Conservation (phyloP, 352 stramenopile genomes). For the Lagenidium giganteum region DNA sequence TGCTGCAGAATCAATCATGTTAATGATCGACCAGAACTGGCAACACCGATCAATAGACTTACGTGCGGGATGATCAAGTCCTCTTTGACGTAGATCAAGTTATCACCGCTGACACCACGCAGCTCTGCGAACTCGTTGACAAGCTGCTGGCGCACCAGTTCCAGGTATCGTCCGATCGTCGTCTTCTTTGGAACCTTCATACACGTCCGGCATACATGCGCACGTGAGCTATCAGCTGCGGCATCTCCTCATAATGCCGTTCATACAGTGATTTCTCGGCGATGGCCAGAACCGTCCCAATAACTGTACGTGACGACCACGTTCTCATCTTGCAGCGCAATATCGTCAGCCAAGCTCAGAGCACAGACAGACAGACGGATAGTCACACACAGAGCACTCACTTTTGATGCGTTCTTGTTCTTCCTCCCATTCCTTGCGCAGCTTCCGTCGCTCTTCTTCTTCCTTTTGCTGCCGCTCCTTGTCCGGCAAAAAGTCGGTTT, state of each 20-base stretch:
- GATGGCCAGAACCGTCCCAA: constrained; percentile 97
- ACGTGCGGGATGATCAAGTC: constrained; percentile 98
- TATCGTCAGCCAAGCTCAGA: not conserved
- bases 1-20: constrained; percentile 43
- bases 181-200: constrained; percentile 86
- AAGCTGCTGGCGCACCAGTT: constrained; percentile 87
- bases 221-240: too few species aligned
- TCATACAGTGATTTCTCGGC: constrained; percentile 83
- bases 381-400: constrained; percentile 12
- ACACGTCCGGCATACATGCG: not conserved
- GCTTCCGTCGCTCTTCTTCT: constrained; percentile 61
- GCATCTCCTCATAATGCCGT: not conserved
- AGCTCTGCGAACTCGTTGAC: constrained; percentile 92
- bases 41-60: constrained; percentile 5
- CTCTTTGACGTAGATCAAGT: constrained; percentile 98
- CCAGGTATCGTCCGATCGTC: constrained; percentile 86
- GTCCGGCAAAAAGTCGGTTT: constrained; percentile 95
- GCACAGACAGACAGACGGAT: not conserved
- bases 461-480: constrained; percentile 86
- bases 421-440: constrained; percentile 91
- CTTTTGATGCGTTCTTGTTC: constrained; percentile 94
- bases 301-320: constrained; percentile 98
- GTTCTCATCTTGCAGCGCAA: constrained; percentile 55
- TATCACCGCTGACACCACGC: constrained; percentile 86
- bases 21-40: constrained; percentile 2